These are phyloP conservation scores for Pythium scleroteichum DNA, from an alignment of 352 stramenopile species.

Conservation along the genomic window DNA sequence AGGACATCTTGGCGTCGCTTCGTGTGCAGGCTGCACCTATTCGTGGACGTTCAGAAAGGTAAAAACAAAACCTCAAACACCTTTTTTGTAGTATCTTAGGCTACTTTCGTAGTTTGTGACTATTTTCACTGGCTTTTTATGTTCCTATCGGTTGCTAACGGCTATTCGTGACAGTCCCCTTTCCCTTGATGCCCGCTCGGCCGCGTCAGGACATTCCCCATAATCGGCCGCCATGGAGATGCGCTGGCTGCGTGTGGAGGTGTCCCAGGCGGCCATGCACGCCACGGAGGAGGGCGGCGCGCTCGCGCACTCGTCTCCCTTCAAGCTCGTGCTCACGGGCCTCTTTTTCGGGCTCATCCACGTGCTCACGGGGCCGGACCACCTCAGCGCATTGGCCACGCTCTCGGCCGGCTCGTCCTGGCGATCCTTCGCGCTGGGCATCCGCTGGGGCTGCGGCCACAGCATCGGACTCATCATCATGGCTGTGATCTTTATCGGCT, in stretches of 20 bases:
- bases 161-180: too few relatives aligned
- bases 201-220: too few relatives aligned
- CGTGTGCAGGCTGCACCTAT: too few relatives aligned
- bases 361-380: conserved; percentile 77
- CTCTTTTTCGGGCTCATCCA: conserved; percentile 46
- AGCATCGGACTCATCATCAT: conserved; percentile 87
- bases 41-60: too few relatives aligned
- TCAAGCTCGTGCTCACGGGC: conserved; percentile 44
- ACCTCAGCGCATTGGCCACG: conserved; percentile 88
- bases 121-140: conserved; percentile 19
- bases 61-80: too few relatives aligned
- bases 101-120: too few relatives aligned
- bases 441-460: conserved; percentile 92
- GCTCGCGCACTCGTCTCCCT: conserved; percentile 37
- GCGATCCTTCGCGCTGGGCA: conserved; percentile 78
- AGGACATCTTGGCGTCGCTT: too few relatives aligned
- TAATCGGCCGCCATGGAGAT: conserved; percentile 15
- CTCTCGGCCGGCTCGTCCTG: conserved; percentile 81
- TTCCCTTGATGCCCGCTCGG: too few relatives aligned
- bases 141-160: conserved; percentile 19
- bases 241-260: conserved; percentile 40
- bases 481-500: conserved; percentile 79
- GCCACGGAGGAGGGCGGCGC: conserved; percentile 37
- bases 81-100: too few relatives aligned
- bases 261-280: conserved; percentile 25